Conservation (phyloP, 345 rosid species). For the Anacardium occidentale region DNA sequence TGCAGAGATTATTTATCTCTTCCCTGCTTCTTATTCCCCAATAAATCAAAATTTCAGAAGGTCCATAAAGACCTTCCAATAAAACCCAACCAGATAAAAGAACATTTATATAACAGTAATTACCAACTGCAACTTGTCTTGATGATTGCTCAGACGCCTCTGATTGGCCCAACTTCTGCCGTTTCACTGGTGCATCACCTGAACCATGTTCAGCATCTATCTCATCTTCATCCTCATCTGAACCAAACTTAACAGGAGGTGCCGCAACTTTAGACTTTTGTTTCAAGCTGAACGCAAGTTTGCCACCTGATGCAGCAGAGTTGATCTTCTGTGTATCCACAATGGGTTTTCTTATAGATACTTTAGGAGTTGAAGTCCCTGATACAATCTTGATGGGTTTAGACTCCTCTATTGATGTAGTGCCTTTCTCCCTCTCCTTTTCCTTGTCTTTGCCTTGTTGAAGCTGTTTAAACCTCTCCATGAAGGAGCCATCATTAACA, state of each 20-base stretch:
- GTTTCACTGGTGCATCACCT: slow-evolving; percentile 53
- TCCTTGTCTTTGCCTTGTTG: slow-evolving; percentile 70
- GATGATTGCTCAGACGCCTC: slow-evolving; percentile 46
- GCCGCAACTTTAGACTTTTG: slow-evolving; percentile 88
- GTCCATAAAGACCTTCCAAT: slow-evolving; percentile 20
- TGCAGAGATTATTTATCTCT: slow-evolving; percentile 1
- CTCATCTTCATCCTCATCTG: slow-evolving; percentile 85
- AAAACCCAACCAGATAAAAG: slow-evolving; percentile 27
- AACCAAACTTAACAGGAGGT: slow-evolving; percentile 77
- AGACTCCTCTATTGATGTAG: slow-evolving; percentile 46
- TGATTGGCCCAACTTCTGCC: slow-evolving; percentile 60
- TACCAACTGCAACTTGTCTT: slow-evolving; percentile 74
- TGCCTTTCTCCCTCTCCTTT: slow-evolving; percentile 33
- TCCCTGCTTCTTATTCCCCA: background rate
- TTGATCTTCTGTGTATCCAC: slow-evolving; percentile 41
- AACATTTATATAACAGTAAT: slow-evolving; percentile 45
- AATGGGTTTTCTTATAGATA: slow-evolving; percentile 37
- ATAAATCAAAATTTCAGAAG: slow-evolving; percentile 6
- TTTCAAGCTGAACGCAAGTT: slow-evolving; percentile 96
- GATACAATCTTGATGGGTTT: slow-evolving; percentile 57
- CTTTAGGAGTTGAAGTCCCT: slow-evolving; percentile 48
- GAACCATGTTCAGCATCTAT: slow-evolving; percentile 42
- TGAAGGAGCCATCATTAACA: slow-evolving; percentile 95
- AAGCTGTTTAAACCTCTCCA: slow-evolving; percentile 98
- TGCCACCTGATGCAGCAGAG: slow-evolving; percentile 54